A percentile compares a stretch with the other conserved stretches of the same genome.
These are phyloP conservation scores for Elasticomyces elasticus DNA, from an alignment of 495 filamentous ascomycete genomes.

Conservation along the genomic window DNA sequence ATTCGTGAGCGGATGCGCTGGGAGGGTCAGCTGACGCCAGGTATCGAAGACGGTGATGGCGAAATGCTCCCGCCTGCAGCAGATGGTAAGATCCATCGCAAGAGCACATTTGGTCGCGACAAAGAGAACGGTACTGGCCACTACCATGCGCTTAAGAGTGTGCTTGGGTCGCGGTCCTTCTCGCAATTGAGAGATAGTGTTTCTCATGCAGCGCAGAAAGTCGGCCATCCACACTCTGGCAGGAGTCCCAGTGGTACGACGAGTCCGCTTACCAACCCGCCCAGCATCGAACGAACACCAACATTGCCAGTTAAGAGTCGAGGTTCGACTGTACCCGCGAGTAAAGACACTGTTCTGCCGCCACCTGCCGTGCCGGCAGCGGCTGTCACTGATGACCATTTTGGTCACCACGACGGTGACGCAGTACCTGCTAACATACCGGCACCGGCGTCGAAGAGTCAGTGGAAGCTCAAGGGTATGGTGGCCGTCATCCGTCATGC, in stretches of 20 bases:
- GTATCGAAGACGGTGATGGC: slow-evolving; percentile 26
- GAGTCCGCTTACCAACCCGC: slow-evolving; percentile 10
- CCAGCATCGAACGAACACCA: slow-evolving; percentile 1
- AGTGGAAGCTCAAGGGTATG: slow-evolving; percentile 98
- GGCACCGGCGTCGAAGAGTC: slow-evolving; percentile 82
- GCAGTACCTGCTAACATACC: slow-evolving; percentile 39
- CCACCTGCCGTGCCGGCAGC: slow-evolving; percentile 11
- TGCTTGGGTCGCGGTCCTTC: slow-evolving; percentile 58
- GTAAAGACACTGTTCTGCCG: slow-evolving; percentile 9
- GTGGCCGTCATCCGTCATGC: slow-evolving; percentile 93
- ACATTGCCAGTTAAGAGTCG: not conserved
- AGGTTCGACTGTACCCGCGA: slow-evolving; percentile 1
- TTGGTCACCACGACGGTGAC: slow-evolving; percentile 2
- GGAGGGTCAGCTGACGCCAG: slow-evolving; percentile 36
- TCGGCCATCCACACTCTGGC: slow-evolving; percentile 33
- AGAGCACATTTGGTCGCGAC: slow-evolving; percentile 22
- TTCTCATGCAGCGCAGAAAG: slow-evolving; percentile 12
- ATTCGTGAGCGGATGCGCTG: slow-evolving; percentile 57
- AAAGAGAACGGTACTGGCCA: slow-evolving; percentile 25
- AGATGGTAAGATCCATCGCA: slow-evolving; percentile 26
- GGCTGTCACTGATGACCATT: slow-evolving; percentile 14
- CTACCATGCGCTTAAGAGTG: slow-evolving; percentile 33
- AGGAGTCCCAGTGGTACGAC: slow-evolving; percentile 14
- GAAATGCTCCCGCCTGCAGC: slow-evolving; percentile 9
- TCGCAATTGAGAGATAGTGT: slow-evolving; percentile 39